Evolutionary conservation across 257 asterid species (phyloP).

Genomic region (Salvia splendens): DNA sequence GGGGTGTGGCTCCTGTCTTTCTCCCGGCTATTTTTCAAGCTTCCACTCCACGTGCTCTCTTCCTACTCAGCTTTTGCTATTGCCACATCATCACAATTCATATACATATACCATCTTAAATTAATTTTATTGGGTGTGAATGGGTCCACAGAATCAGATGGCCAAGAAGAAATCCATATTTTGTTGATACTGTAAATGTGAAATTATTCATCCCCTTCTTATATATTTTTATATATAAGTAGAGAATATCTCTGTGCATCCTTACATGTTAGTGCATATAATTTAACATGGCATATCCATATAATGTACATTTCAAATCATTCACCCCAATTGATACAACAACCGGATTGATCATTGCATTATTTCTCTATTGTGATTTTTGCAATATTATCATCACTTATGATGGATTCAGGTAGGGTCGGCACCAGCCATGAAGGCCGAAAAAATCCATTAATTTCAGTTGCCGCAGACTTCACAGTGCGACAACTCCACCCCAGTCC

Average conservation of each 20-base stretch:
- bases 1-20: conserved; percentile 38
- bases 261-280: conserved; percentile 8
- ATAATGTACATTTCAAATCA: background rate
- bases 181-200: background rate
- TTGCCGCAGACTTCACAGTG: too few species aligned
- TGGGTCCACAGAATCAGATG: conserved; percentile 49
- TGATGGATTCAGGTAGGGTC: background rate
- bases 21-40: conserved; percentile 23
- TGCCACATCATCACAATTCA: conserved; percentile 38
- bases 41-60: conserved; percentile 62
- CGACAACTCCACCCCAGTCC: too few species aligned
- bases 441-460: too few species aligned
- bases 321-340: conserved; percentile 3
- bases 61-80: conserved; percentile 41
- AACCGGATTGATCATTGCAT: conserved; percentile 9
- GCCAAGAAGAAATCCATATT: conserved; percentile 19
- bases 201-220: background rate
- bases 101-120: conserved; percentile 20
- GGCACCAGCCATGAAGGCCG: too few species aligned
- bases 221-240: background rate
- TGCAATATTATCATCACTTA: conserved; percentile 1
- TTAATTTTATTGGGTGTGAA: conserved; percentile 14
- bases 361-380: background rate
- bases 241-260: conserved; percentile 4
- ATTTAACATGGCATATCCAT: background rate